Evolutionary conservation across 345 rosid genomes (phyloP).

Genomic region (Eucalyptus sp.): DNA sequence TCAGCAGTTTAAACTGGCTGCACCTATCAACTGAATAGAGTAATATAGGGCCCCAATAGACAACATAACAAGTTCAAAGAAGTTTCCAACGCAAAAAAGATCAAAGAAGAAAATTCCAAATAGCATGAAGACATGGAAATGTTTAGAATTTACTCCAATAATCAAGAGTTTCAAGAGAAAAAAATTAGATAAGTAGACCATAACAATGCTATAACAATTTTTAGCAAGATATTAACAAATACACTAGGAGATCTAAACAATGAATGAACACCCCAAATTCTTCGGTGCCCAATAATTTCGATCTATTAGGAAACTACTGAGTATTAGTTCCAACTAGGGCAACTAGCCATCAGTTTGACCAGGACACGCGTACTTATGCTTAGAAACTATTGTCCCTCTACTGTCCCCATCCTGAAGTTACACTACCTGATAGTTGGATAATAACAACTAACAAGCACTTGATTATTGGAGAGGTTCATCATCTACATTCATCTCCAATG

Average conservation of each 20-base stretch:
- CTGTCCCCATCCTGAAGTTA: background rate
- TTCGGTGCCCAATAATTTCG: background rate
- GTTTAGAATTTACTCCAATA: background rate
- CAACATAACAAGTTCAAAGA: background rate
- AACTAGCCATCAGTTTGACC: background rate
- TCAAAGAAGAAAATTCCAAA: background rate
- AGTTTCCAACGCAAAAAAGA: background rate
- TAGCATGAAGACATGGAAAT: background rate
- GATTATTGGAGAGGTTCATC: background rate
- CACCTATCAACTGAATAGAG: background rate
- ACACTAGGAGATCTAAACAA: background rate
- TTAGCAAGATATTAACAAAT: background rate
- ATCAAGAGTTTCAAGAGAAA: background rate
- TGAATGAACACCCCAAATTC: background rate
- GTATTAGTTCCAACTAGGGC: background rate
- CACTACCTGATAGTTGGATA: background rate
- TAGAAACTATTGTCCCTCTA: background rate
- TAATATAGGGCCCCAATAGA: background rate
- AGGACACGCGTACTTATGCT: background rate
- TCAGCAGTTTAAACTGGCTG: conserved; percentile 1
- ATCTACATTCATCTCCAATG: background rate
- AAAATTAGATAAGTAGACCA: background rate
- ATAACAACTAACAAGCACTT: background rate
- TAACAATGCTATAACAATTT: background rate
- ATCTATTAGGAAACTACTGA: background rate